These are phyloP conservation scores for Cryptosporidium viatorum DNA, from an alignment of 169 alveolate genomes.

Conservation along the genomic window DNA sequence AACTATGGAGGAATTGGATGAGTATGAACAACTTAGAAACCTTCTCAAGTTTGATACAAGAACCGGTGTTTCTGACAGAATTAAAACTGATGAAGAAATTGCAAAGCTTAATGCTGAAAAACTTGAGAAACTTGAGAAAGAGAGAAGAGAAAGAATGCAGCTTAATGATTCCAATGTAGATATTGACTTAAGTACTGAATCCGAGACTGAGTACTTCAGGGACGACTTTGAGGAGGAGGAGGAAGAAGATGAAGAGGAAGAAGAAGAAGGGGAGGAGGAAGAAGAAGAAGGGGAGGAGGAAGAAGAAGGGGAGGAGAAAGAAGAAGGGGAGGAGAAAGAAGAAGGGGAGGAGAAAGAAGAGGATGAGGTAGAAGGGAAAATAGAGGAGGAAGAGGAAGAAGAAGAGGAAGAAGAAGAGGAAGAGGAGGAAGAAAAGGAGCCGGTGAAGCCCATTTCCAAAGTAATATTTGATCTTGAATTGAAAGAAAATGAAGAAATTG, in stretches of 20 bases:
- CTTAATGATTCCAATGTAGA: constrained; percentile 2
- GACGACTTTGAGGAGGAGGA: not conserved
- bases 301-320: not conserved
- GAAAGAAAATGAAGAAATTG: not conserved
- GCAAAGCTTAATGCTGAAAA: constrained; percentile 42
- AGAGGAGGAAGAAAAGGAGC: not conserved
- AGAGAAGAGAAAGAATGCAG: constrained; percentile 48
- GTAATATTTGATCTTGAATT: not conserved
- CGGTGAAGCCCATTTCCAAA: not conserved
- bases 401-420: not conserved
- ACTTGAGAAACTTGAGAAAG: constrained; percentile 46
- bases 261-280: not conserved
- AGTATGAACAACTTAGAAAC: constrained; percentile 49
- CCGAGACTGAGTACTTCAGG: not conserved
- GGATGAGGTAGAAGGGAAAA: not conserved
- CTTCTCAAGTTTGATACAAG: constrained; percentile 50
- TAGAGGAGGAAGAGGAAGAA: not conserved
- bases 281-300: not conserved
- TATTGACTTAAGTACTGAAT: not conserved
- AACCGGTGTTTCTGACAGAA: constrained; percentile 62
- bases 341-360: not conserved
- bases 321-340: not conserved
- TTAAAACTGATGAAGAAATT: constrained; percentile 66
- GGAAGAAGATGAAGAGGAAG: not conserved
- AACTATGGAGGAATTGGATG: constrained; percentile 14